Evolutionary conservation across 2,329 filamentous ascomycete genomes (phyloP), one percentile per base, ranked within the genome.

Genomic region (Beauveria medogensis): DNA sequence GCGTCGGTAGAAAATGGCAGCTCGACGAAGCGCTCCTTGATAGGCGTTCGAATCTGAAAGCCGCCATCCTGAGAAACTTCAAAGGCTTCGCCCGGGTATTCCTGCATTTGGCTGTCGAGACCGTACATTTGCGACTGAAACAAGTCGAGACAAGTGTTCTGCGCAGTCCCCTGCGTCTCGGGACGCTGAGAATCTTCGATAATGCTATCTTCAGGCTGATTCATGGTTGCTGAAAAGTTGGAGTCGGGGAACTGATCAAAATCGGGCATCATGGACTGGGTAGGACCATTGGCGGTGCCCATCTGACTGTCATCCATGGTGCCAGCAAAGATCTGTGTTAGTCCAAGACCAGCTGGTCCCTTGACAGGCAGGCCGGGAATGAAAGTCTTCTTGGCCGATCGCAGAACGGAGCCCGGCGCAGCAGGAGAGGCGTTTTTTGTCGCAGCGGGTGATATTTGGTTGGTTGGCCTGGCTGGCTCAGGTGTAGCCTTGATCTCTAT

Each of bases 301-400:
- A 68, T 65, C 66, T 84, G 81, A 66, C 80, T 84, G 71, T 78
- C 85, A 53, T 90, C 91, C 85, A 97, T 89, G 1, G 92, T 96
- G 14, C 91, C 91, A 5, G 89, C 90, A 70, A 96, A 97, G 64
- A 94, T 93, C 68, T 96, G 92, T 0, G 91, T 95, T 50, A 96
- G 80, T 10, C 91, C 89, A 47, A 96, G 75, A 3, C 85, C 85
- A 41, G 84, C 85, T 24, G 84, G 79, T 0, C 80, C 82, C 24
- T 79, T 73, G 4, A 87, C 78, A 2, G 86, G 83, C 22, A 91
- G 74, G 1, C 86, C 87, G 3, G 88, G 88, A 62, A 91, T 88
- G 66, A 88, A 88, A 0, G 78, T 82, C 73, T 89, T 89, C 62
- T 82, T 86, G 2, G 85, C 85, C 4, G 86, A 89, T 46, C 86